Evolutionary conservation across 1,139 yeast species (phyloP).

Genomic region (Debaryomycetaceae sp.): DNA sequence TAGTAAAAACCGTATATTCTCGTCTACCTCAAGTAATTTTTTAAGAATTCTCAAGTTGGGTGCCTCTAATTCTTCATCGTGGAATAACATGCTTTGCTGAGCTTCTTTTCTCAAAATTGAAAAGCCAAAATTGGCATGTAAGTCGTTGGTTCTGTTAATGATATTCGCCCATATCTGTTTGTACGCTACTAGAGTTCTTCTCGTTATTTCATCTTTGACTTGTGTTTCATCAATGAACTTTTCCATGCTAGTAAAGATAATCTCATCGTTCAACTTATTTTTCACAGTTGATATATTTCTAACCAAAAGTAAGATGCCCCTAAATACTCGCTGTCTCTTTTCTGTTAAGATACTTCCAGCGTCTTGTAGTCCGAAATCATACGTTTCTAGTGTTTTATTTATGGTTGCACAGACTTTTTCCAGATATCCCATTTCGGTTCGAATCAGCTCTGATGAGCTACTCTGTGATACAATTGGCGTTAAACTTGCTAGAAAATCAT

Average conservation of each 20-base stretch:
- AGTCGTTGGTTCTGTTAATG: constrained; percentile 6
- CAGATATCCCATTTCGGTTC: constrained; percentile 2
- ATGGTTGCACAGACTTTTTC: constrained; percentile 1
- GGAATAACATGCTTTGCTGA: background rate
- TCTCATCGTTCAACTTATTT: constrained; percentile 6
- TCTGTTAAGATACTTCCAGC: background rate
- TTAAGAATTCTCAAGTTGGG: constrained; percentile 8
- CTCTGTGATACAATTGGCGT: constrained; percentile 4
- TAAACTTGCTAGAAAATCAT: constrained; percentile 2
- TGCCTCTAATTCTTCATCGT: constrained; percentile 5
- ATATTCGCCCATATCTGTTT: constrained; percentile 22
- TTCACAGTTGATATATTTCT: constrained; percentile 13
- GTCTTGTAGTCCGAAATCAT: background rate
- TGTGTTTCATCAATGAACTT: background rate
- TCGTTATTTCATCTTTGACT: constrained; percentile 9
- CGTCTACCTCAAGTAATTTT: constrained; percentile 4
- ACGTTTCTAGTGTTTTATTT: background rate
- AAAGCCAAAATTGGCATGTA: background rate
- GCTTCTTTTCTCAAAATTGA: background rate
- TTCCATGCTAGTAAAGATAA: background rate
- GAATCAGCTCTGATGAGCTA: constrained; percentile 3
- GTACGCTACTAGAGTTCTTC: constrained; percentile 15
- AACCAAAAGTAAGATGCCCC: constrained; percentile 19
- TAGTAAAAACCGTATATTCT: constrained; percentile 4
- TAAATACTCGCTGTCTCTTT: constrained; percentile 9